These are phyloP conservation scores for Prillingera fragicola DNA, from an alignment of 1,284 basidiomycete genomes.

Conservation along the genomic window DNA sequence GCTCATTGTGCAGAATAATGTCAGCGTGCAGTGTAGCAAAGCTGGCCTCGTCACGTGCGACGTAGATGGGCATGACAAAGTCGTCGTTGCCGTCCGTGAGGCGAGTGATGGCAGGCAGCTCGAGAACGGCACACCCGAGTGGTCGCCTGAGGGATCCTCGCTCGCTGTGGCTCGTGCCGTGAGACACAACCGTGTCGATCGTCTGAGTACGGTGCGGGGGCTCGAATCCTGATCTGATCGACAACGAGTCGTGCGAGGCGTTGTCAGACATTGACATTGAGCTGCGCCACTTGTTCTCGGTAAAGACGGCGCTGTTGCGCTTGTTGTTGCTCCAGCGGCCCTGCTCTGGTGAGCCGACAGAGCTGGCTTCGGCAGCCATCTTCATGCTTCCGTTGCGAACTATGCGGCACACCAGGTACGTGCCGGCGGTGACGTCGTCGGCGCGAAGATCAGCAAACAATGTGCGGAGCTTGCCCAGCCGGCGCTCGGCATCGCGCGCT, in stretches of 20 bases:
- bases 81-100: conserved; percentile 54
- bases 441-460: conserved; percentile 83
- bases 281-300: conserved; percentile 15
- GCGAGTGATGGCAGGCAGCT: conserved; percentile 69
- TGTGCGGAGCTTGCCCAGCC: conserved; percentile 61
- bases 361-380: conserved; percentile 57
- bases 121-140: conserved; percentile 88
- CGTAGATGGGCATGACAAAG: conserved; percentile 81
- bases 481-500: conserved; percentile 59
- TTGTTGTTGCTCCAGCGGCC: conserved; percentile 33
- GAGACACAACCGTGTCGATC: conserved; percentile 21
- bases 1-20: conserved; percentile 72
- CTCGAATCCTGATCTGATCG: conserved; percentile 39
- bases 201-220: conserved; percentile 26
- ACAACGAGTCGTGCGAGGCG: conserved; percentile 42
- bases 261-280: conserved; percentile 26
- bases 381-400: conserved; percentile 83
- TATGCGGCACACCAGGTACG: conserved; percentile 84
- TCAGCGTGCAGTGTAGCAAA: conserved; percentile 95
- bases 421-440: conserved; percentile 74
- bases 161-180: conserved; percentile 13
- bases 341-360: conserved; percentile 39
- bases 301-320: conserved; percentile 11
- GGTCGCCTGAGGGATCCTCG: conserved; percentile 64
- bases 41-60: conserved; percentile 72